phyloP scores from a whole-genome alignment of 2,329 filamentous ascomycete genomes.

The Pseudogymnoascus sp. region DNA sequence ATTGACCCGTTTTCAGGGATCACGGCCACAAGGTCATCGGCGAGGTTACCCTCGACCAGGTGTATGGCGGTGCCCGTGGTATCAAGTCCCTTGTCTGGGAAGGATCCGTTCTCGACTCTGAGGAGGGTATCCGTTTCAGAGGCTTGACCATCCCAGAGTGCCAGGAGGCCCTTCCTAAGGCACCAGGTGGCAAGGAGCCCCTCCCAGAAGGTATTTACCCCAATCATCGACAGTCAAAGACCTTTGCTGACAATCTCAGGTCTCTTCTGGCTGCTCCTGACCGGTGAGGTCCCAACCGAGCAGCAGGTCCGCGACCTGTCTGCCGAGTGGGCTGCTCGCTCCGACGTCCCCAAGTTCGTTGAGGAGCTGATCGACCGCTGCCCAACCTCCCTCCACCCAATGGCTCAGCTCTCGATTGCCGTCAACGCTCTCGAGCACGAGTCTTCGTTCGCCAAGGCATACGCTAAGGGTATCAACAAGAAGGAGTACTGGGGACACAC shows the following conservation, averaged over 20 bases:
- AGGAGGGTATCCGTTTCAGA: constrained; percentile 99
- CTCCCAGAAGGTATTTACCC: constrained; percentile 70
- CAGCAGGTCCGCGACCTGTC: constrained; percentile 98
- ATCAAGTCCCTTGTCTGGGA: constrained; percentile 99
- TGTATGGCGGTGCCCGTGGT: constrained; percentile 97
- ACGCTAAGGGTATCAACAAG: constrained; percentile 99
- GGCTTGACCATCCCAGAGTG: constrained; percentile 99
- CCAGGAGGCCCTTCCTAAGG: constrained; percentile 95
- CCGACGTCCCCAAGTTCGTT: constrained; percentile 94
- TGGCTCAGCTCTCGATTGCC: constrained; percentile 98
- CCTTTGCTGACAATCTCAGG: constrained; percentile 41
- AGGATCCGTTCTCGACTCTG: constrained; percentile 91
- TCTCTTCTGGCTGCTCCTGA: constrained; percentile 99
- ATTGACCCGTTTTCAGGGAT: constrained; percentile 51
- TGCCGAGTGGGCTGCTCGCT: constrained; percentile 96
- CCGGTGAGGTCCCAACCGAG: constrained; percentile 93
- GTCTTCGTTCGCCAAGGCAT: constrained; percentile 95
- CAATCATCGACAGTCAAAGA: background rate
- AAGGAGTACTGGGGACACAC: constrained; percentile 99
- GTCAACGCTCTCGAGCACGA: constrained; percentile 98
- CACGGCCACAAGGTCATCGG: constrained; percentile 92
- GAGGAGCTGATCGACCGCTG: constrained; percentile 99
- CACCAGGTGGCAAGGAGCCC: constrained; percentile 91
- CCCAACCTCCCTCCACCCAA: constrained; percentile 97
- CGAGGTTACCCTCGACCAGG: constrained; percentile 98